phyloP scores from a whole-genome alignment of 75 land plant species.

The Ceratopteris richardii region DNA sequence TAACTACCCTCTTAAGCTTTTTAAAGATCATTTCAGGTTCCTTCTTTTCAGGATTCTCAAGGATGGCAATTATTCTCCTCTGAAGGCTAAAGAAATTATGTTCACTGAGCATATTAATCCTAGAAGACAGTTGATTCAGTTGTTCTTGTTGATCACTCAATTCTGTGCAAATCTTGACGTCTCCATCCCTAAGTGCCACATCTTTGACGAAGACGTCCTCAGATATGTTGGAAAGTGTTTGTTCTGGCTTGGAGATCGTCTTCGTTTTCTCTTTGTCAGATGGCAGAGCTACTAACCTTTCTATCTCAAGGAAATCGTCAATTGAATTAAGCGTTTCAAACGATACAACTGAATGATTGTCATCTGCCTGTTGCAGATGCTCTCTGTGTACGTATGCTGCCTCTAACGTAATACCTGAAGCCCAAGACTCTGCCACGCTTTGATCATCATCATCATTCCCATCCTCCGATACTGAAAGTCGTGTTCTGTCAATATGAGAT shows the following conservation, averaged over 20 bases:
- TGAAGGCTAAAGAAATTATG: slow-evolving; percentile 9
- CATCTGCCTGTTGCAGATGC: not conserved
- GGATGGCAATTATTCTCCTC: not conserved
- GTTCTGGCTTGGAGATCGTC: not conserved
- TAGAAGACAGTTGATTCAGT: not conserved
- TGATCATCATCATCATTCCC: not conserved
- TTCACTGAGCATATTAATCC: slow-evolving; percentile 7
- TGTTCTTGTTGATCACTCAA: no score
- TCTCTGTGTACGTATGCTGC: not conserved
- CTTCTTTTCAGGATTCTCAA: no score
- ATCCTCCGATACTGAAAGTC: slow-evolving; percentile 9
- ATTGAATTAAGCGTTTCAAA: slow-evolving; percentile 2
- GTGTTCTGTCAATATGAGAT: slow-evolving; percentile 11
- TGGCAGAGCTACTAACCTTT: not conserved
- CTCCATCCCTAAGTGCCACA: slow-evolving; percentile 12
- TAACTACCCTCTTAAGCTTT: no score
- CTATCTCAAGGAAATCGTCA: slow-evolving; percentile 1
- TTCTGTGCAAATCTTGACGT: slow-evolving; percentile 17
- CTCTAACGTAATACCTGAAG: not conserved
- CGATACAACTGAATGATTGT: slow-evolving; percentile 8
- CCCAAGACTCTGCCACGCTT: not conserved
- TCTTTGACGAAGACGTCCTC: slow-evolving; percentile 6
- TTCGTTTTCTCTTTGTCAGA: not conserved
- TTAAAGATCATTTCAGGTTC: no score
- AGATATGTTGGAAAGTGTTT: slow-evolving; percentile 2